Percentiles rank a stretch among this genome's conserved stretches.
phyloP scores from a whole-genome alignment of 495 filamentous ascomycete species.

The Lophium mytilinum region DNA sequence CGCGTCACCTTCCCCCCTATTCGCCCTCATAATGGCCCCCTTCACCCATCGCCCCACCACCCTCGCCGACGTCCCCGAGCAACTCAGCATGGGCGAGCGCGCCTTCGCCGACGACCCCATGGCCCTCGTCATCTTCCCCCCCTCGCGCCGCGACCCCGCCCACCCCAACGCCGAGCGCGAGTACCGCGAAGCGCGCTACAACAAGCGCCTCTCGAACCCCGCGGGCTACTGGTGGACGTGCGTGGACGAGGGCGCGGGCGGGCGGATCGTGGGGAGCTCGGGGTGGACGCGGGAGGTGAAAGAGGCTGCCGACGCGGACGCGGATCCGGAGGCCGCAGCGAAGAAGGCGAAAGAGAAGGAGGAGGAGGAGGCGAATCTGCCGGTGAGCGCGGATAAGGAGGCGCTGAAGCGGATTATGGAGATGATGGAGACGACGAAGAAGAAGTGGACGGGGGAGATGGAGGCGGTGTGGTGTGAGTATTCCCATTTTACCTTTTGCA shows the following conservation, averaged over 20 bases:
- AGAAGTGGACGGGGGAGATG: not conserved
- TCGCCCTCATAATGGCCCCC: no score
- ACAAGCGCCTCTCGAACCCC: not conserved
- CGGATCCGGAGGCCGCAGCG: no score
- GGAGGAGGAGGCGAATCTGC: not conserved
- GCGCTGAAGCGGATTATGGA: not conserved
- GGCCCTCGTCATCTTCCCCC: conserved; percentile 30
- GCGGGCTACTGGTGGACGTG: not conserved
- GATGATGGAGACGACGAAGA: not conserved
- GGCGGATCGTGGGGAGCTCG: conserved; percentile 26
- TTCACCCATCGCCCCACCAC: not conserved
- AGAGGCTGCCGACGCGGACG: no score
- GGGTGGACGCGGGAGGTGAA: conserved; percentile 3
- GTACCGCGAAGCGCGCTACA: not conserved
- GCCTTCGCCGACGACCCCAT: conserved; percentile 32
- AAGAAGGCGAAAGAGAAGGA: not conserved
- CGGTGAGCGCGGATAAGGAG: not conserved
- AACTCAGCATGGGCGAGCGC: not conserved
- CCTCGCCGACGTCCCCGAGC: not conserved
- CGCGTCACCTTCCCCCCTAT: no score
- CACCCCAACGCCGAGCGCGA: not conserved
- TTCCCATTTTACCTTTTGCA: no score
- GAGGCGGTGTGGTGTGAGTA: conserved; percentile 7
- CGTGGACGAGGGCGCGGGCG: conserved; percentile 19
- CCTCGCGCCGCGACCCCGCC: not conserved